Evolutionary conservation across 2,329 filamentous ascomycete genomes (phyloP).

Genomic region (Mycosphaerella sp.): DNA sequence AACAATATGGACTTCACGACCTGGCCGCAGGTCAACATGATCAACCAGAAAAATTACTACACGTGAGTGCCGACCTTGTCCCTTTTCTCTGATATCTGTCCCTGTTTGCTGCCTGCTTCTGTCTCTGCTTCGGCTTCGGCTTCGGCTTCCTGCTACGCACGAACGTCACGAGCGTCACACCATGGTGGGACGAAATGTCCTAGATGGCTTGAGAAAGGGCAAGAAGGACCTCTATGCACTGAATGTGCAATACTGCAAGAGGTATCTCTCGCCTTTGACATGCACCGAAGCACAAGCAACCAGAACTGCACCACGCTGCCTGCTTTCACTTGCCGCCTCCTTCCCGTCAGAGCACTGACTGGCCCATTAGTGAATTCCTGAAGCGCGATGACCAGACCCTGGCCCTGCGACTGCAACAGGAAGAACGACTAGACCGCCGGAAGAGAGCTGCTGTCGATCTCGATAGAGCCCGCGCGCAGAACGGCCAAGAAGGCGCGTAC

Average conservation of each 20-base stretch:
- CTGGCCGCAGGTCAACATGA: constrained; percentile 87
- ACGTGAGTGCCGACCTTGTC: constrained; percentile 55
- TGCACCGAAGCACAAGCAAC: background rate
- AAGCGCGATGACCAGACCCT: constrained; percentile 97
- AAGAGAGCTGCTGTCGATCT: constrained; percentile 81
- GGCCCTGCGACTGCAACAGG: constrained; percentile 77
- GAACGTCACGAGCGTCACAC: background rate
- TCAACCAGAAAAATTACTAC: constrained; percentile 99
- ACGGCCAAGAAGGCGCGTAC: constrained; percentile 46
- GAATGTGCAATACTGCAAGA: constrained; percentile 33
- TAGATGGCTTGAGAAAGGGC: constrained; percentile 31
- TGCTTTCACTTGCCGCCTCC: background rate
- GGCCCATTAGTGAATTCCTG: constrained; percentile 75
- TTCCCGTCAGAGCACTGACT: background rate
- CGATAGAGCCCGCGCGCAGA: constrained; percentile 75
- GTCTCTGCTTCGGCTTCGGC: background rate
- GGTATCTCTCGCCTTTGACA: constrained; percentile 19
- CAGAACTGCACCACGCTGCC: background rate
- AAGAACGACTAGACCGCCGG: constrained; percentile 76
- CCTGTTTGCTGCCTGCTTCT: no score
- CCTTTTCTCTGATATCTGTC: no score
- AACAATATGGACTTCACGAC: constrained; percentile 95
- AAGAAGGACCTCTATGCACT: constrained; percentile 33
- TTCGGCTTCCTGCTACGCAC: constrained; percentile 5
- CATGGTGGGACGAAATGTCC: constrained; percentile 31